Percentiles rank a stretch among this genome's conserved stretches.
Conservation (phyloP, 2,329 filamentous ascomycete species). For the Catunica adiposa region DNA sequence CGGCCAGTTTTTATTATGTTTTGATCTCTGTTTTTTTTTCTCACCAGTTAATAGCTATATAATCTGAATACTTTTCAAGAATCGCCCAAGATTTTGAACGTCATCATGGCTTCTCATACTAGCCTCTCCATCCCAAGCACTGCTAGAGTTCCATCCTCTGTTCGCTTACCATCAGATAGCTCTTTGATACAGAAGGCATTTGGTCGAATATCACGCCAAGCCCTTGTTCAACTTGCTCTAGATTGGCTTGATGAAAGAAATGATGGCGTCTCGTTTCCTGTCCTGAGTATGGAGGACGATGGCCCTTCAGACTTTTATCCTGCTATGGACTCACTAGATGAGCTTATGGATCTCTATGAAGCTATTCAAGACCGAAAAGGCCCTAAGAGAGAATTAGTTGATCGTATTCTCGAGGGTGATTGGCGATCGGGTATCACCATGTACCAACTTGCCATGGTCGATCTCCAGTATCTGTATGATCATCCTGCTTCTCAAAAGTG, state of each 20-base stretch:
- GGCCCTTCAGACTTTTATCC: constrained; percentile 49
- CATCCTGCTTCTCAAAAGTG: constrained; percentile 48
- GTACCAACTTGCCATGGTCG: constrained; percentile 53
- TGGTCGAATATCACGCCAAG: constrained; percentile 51
- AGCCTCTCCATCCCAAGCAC: constrained; percentile 50
- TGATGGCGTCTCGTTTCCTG: constrained; percentile 33
- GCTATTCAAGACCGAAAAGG: constrained; percentile 43
- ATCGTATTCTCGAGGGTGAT: constrained; percentile 49
- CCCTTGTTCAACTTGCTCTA: constrained; percentile 54
- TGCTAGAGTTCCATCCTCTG: constrained; percentile 51
- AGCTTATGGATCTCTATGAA: constrained; percentile 48
- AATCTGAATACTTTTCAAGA: neutral
- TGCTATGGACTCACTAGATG: constrained; percentile 45
- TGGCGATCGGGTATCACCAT: constrained; percentile 48
- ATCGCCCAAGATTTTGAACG: neutral
- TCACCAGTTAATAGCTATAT: neutral
- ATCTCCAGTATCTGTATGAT: constrained; percentile 48
- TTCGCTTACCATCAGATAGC: constrained; percentile 51
- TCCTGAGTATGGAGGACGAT: constrained; percentile 32
- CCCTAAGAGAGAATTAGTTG: constrained; percentile 45
- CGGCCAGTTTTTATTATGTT: neutral
- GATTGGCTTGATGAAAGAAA: constrained; percentile 62
- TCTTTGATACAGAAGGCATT: constrained; percentile 49
- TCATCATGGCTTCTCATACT: neutral
- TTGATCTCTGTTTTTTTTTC: neutral